These are phyloP conservation scores for Pythium utonaiense DNA, from an alignment of 352 stramenopile species.

Conservation along the genomic window DNA sequence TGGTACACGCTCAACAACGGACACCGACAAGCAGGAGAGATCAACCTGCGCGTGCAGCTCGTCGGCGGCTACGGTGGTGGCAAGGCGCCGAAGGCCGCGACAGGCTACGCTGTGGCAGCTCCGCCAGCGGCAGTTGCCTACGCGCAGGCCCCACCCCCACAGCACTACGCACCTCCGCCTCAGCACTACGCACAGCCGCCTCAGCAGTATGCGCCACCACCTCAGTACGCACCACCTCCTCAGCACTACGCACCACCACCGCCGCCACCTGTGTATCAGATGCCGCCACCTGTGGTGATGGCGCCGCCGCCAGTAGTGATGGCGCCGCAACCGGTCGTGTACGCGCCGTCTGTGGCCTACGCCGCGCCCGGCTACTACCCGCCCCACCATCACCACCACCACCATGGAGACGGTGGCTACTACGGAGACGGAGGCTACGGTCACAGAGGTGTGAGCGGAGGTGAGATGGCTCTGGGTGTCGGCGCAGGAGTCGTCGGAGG, in stretches of 20 bases:
- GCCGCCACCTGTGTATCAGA: constrained; percentile 7
- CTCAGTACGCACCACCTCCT: constrained; percentile 15
- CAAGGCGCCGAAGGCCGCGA: constrained; percentile 1
- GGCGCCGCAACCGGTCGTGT: constrained; percentile 22
- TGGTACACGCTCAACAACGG: constrained; percentile 81
- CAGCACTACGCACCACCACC: not conserved
- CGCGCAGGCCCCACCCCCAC: constrained; percentile 7
- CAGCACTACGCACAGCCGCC: constrained; percentile 2
- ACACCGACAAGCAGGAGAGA: constrained; percentile 54
- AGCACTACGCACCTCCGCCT: constrained; percentile 9
- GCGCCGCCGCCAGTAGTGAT: constrained; percentile 19
- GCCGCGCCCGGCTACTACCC: constrained; percentile 23
- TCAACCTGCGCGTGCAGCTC: constrained; percentile 80
- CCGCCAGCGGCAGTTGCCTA: constrained; percentile 4
- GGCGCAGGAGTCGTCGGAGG: constrained; percentile 72
- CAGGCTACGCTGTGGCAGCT: not conserved
- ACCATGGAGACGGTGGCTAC: constrained; percentile 16
- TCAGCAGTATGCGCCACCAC: constrained; percentile 13
- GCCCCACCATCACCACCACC: constrained; percentile 30
- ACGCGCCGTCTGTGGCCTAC: constrained; percentile 17
- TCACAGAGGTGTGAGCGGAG: constrained; percentile 24
- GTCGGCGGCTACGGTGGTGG: constrained; percentile 20
- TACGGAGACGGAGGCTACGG: constrained; percentile 16
- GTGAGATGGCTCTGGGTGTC: constrained; percentile 61
- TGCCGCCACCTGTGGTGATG: constrained; percentile 6